Conservation (phyloP, 306 rosid genomes). For the Astragalus membranaceus region DNA sequence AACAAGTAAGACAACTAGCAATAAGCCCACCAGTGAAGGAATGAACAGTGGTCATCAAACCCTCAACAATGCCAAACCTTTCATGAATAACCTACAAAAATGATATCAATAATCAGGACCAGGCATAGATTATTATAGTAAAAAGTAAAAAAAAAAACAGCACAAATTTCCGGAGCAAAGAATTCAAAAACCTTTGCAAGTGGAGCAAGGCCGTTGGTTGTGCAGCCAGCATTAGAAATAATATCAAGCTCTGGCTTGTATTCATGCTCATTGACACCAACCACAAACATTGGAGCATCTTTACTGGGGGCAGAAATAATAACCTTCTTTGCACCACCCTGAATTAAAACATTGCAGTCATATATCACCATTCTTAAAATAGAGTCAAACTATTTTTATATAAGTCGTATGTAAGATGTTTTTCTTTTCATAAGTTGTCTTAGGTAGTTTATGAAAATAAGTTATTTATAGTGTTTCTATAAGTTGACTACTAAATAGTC, state of each 20-base stretch:
- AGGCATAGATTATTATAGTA: too few relatives aligned
- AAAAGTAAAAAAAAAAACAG: background rate
- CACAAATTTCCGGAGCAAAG: background rate
- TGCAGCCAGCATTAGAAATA: constrained; percentile 76
- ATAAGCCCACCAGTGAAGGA: constrained; percentile 57
- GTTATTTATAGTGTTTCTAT: too few relatives aligned
- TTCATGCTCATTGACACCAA: constrained; percentile 75
- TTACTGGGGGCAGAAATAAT: constrained; percentile 82
- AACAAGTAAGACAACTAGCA: background rate
- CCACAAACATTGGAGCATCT: constrained; percentile 88
- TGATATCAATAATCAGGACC: background rate
- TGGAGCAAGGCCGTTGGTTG: constrained; percentile 86
- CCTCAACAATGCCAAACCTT: constrained; percentile 77
- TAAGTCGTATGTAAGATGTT: too few relatives aligned
- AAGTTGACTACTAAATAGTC: too few relatives aligned
- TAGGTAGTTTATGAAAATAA: too few relatives aligned
- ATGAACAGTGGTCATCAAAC: constrained; percentile 77
- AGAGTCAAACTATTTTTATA: too few relatives aligned
- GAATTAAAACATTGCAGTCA: background rate
- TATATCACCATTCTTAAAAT: background rate
- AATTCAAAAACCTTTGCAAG: constrained; percentile 53
- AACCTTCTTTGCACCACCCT: constrained; percentile 94
- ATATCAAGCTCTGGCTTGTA: constrained; percentile 52
- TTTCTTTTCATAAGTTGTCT: too few relatives aligned
- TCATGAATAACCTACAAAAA: constrained; percentile 60